These are phyloP conservation scores for Beta macrorhiza DNA, from an alignment of 179 eudicot genomes.

Conservation along the genomic window DNA sequence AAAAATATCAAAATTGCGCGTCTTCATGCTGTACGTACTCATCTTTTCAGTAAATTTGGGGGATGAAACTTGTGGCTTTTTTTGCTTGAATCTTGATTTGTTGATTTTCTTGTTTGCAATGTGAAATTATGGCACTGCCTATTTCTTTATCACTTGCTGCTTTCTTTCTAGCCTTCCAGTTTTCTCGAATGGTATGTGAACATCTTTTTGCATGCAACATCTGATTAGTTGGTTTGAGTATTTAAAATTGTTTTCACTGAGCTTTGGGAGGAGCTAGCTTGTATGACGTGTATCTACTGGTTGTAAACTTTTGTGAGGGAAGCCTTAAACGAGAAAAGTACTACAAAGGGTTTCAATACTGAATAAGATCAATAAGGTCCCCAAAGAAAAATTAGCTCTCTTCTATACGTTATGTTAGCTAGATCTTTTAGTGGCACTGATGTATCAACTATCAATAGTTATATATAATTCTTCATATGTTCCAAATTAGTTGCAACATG, in stretches of 20 bases:
- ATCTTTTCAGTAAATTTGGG: constrained; percentile 6
- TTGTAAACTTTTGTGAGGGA: not conserved
- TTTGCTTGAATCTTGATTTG: not conserved
- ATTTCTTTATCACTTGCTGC: not conserved
- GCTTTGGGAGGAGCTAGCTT: not conserved
- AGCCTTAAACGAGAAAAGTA: not conserved
- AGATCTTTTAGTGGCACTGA: not conserved
- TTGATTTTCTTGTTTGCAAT: not conserved
- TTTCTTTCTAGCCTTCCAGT: not conserved
- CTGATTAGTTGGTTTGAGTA: not conserved
- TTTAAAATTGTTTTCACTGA: not conserved
- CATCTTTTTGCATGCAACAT: not conserved
- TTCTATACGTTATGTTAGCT: not conserved
- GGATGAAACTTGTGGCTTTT: not conserved
- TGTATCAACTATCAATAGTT: not conserved
- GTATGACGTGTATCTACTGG: not conserved
- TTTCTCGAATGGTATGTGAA: not conserved
- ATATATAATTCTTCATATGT: too few relatives aligned
- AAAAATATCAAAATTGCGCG: constrained; percentile 87
- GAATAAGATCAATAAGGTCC: not conserved
- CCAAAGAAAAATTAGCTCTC: not conserved
- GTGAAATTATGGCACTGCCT: not conserved
- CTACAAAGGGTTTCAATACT: not conserved
- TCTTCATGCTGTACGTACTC: constrained; percentile 76
- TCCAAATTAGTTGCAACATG: too few relatives aligned